Evolutionary conservation across 208 protist species (phyloP).

Genomic region (Trypanosoma rangeli): DNA sequence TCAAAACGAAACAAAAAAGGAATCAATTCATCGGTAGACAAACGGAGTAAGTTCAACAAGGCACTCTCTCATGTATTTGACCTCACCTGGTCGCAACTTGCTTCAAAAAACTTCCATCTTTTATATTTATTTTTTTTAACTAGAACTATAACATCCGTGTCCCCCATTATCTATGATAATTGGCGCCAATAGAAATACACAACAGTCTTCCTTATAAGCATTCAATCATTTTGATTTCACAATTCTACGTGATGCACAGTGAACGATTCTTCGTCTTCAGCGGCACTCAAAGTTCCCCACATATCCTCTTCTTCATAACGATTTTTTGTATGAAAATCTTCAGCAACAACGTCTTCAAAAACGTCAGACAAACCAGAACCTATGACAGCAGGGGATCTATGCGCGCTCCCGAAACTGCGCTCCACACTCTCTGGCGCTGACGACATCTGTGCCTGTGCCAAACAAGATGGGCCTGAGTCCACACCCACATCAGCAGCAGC

Average conservation of each 20-base stretch:
- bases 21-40: slow-evolving; percentile 4
- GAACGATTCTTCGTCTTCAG: slow-evolving; percentile 29
- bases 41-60: not conserved
- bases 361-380: slow-evolving; percentile 1
- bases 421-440: too few relatives aligned
- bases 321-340: not conserved
- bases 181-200: not conserved
- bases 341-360: not conserved
- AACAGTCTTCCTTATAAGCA: not conserved
- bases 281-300: not conserved
- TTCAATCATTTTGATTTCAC: not conserved
- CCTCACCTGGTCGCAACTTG: not conserved
- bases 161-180: not conserved
- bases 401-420: too few relatives aligned
- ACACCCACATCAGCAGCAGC: not conserved
- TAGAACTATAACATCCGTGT: too few relatives aligned
- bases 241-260: slow-evolving; percentile 24
- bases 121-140: too few relatives aligned
- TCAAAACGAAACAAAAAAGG: not conserved
- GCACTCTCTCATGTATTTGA: not conserved
- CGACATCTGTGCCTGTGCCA: too few relatives aligned
- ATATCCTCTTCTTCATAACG: slow-evolving; percentile 21
- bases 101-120: too few relatives aligned
- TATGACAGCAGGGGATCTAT: too few relatives aligned
- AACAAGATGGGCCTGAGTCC: too few relatives aligned